Conservation (phyloP, 2,329 filamentous ascomycete species). For the Trichoderma brevicompactum region DNA sequence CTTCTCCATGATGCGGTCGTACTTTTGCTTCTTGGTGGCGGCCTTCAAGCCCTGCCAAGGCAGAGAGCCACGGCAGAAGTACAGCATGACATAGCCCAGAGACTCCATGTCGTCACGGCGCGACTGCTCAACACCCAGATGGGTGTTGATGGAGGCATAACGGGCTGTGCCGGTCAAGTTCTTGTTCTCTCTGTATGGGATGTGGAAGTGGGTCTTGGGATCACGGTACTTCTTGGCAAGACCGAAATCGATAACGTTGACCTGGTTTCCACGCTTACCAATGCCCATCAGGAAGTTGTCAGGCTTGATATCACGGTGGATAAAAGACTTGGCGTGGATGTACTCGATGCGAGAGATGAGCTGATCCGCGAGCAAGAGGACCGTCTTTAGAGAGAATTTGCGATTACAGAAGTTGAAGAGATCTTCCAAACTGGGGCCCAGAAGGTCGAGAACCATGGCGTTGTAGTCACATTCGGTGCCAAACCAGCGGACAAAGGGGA, state of each 20-base stretch:
- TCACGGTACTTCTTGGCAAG: conserved; percentile 99
- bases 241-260: conserved; percentile 99
- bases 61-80: conserved; percentile 98
- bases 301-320: conserved; percentile 99
- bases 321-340: conserved; percentile 99
- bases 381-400: conserved; percentile 98
- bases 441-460: conserved; percentile 97
- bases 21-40: conserved; percentile 99
- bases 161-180: conserved; percentile 98
- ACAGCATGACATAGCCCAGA: conserved; percentile 98
- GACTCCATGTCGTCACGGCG: conserved; percentile 99
- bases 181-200: conserved; percentile 99
- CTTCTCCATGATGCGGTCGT: conserved; percentile 99
- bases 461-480: conserved; percentile 99
- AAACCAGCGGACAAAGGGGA: conserved; percentile 99
- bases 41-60: conserved; percentile 99
- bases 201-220: conserved; percentile 99
- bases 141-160: conserved; percentile 98
- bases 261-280: conserved; percentile 98
- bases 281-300: conserved; percentile 99
- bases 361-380: conserved; percentile 93
- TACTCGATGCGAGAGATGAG: conserved; percentile 99
- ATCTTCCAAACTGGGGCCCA: conserved; percentile 94
- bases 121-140: conserved; percentile 97
- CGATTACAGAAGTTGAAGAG: conserved; percentile 99